Conservation (phyloP, 352 stramenopile species). For the Pythium apleroticum region DNA sequence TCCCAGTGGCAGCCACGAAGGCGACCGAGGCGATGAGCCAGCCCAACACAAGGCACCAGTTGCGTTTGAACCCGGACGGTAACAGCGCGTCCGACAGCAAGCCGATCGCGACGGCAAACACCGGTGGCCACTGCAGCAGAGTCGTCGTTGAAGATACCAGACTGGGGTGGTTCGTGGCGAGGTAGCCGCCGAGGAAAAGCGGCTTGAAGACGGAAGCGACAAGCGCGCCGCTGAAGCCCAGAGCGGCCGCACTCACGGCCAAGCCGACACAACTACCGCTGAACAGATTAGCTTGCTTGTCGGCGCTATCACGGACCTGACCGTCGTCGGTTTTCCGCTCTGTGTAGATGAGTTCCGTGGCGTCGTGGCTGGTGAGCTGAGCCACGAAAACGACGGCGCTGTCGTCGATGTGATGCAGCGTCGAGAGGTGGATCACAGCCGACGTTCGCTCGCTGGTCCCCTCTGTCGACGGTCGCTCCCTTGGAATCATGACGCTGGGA, state of each 20-base stretch:
- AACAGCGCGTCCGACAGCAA: slow-evolving; percentile 54
- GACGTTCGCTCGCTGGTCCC: no score
- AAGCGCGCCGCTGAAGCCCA: slow-evolving; percentile 10
- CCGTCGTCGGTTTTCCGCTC: slow-evolving; percentile 1
- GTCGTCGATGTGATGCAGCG: background rate
- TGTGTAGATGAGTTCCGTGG: background rate
- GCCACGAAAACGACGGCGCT: slow-evolving; percentile 13
- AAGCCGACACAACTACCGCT: slow-evolving; percentile 7
- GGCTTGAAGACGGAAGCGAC: slow-evolving; percentile 9
- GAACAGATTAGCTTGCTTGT: background rate
- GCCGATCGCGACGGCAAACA: slow-evolving; percentile 42
- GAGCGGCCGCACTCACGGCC: background rate
- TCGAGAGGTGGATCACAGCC: background rate
- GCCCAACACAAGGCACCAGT: slow-evolving; percentile 59
- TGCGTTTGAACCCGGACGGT: slow-evolving; percentile 50
- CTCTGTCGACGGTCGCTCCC: no score
- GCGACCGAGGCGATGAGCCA: slow-evolving; percentile 13
- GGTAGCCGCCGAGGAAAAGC: slow-evolving; percentile 7
- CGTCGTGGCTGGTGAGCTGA: background rate
- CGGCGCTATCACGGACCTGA: background rate
- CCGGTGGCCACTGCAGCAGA: slow-evolving; percentile 14
- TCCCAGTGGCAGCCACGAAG: background rate
- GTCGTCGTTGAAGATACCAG: slow-evolving; percentile 4
- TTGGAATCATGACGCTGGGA: no score
- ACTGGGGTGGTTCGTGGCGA: background rate